phyloP scores from a whole-genome alignment of 2,329 filamentous ascomycete species.

The Xylariaceae sp. region DNA sequence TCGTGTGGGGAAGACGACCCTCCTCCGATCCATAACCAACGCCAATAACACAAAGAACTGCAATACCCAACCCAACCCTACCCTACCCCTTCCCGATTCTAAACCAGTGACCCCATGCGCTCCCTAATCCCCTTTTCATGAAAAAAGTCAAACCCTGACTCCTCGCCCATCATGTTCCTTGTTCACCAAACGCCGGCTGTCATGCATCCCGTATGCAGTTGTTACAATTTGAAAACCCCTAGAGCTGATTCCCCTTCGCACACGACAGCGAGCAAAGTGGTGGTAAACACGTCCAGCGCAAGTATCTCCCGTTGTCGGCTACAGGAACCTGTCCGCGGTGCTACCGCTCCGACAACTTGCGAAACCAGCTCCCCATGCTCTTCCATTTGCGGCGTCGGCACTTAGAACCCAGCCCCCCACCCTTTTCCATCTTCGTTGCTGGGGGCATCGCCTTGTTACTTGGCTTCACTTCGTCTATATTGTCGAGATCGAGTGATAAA shows the following conservation, averaged over 20 bases:
- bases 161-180: neutral
- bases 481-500: conserved; percentile 8
- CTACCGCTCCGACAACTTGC: conserved; percentile 32
- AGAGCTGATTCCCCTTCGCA: neutral
- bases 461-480: neutral
- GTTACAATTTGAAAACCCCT: neutral
- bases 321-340: conserved; percentile 10
- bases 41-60: too few relatives aligned
- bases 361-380: conserved; percentile 32
- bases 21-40: too few relatives aligned
- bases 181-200: neutral
- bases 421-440: neutral
- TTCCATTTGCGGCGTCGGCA: conserved; percentile 28
- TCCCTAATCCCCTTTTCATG: too few relatives aligned
- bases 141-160: neutral
- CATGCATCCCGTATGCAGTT: neutral
- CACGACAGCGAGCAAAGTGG: neutral
- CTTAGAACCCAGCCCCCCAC: conserved; percentile 2
- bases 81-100: too few relatives aligned
- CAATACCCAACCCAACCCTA: too few relatives aligned
- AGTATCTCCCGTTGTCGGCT: too few relatives aligned
- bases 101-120: too few relatives aligned
- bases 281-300: too few relatives aligned
- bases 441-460: neutral
- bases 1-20: too few relatives aligned